Conservation (phyloP, 257 asterid species). For the Capsicum rhomboideum region DNA sequence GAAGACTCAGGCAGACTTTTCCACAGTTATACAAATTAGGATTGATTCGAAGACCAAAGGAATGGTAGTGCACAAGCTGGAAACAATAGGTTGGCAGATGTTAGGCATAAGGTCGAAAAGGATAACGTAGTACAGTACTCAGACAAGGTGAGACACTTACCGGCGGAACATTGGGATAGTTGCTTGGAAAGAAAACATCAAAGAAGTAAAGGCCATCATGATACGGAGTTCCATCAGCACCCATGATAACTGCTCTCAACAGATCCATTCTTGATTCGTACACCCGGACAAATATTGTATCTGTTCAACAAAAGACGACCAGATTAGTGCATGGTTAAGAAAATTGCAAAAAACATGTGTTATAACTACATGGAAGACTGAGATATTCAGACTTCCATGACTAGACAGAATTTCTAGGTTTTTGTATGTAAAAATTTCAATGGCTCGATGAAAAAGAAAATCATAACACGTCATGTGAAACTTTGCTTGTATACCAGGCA, state of each 20-base stretch:
- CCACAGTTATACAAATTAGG: constrained; percentile 80
- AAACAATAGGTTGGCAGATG: constrained; percentile 8
- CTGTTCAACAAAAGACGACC: constrained; percentile 27
- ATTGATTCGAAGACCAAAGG: constrained; percentile 86
- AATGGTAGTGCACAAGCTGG: constrained; percentile 81
- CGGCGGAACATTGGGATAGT: constrained; percentile 81
- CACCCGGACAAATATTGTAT: constrained; percentile 71
- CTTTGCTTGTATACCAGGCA: constrained; percentile 52
- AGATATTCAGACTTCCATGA: not conserved
- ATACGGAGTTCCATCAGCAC: constrained; percentile 98
- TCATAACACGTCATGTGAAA: not conserved
- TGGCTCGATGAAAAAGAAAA: not conserved
- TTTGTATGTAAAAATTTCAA: not conserved
- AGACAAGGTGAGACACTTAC: constrained; percentile 30
- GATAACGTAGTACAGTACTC: not conserved
- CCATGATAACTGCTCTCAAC: constrained; percentile 83
- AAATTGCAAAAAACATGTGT: not conserved
- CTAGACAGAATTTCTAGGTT: not conserved
- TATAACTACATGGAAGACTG: not conserved
- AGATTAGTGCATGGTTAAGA: not conserved
- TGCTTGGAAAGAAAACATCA: constrained; percentile 70
- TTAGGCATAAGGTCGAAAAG: not conserved
- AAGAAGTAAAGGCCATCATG: constrained; percentile 97
- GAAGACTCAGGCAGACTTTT: constrained; percentile 94
- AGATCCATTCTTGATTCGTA: constrained; percentile 91